Base-by-base conservation (phyloP, 139 green algal species). In the Penium margaritaceum region DNA sequence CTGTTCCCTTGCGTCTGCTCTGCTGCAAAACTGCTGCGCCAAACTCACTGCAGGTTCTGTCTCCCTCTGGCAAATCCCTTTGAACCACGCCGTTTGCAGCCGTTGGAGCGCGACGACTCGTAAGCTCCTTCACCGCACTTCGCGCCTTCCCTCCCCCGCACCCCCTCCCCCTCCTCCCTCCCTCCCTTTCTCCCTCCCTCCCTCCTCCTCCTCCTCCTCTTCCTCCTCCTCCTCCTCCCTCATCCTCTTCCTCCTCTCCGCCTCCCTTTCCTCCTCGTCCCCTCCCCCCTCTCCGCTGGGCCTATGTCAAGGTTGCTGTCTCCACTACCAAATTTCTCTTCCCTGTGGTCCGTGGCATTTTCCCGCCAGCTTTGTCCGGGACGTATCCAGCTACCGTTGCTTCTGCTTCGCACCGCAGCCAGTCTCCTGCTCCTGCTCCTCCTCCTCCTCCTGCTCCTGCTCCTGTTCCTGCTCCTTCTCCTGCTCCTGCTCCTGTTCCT, bases 61-160 rank as follows among this genome's bases (percentile, higher is more conserved):
- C 24, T 60, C 51, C 51, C 51, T 60, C 24, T 60, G 51, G 51
- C 51, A 5, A 60, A 60, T 60, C 51, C 51, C 1, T 33, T 60
- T n/a, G 24, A n/a, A 7, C 51, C 51, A 60, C n/a, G n/a, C n/a
- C n/a, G n/a, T n/a, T n/a, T n/a, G n/a, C n/a, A n/a, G n/a, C n/a
- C n/a, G n/a, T n/a, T n/a, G n/a, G n/a, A n/a, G n/a, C n/a, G n/a
- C n/a, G n/a, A n/a, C n/a, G n/a, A n/a, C n/a, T n/a, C n/a, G n/a
- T n/a, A n/a, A n/a, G n/a, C n/a, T n/a, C n/a, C n/a, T n/a, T n/a
- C n/a, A n/a, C n/a, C n/a, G n/a, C n/a, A 27, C 51, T 60, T n/a
- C 51, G n/a, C 51, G 29, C 17, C 29, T 60, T 33, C 51, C 24
- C 51, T 24, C 30, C 24, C 51, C 51, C 51, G 51, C 44, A 3